Evolutionary conservation across 176 grass and related monocot genomes (phyloP).

Genomic region (Ensete ventricosum): DNA sequence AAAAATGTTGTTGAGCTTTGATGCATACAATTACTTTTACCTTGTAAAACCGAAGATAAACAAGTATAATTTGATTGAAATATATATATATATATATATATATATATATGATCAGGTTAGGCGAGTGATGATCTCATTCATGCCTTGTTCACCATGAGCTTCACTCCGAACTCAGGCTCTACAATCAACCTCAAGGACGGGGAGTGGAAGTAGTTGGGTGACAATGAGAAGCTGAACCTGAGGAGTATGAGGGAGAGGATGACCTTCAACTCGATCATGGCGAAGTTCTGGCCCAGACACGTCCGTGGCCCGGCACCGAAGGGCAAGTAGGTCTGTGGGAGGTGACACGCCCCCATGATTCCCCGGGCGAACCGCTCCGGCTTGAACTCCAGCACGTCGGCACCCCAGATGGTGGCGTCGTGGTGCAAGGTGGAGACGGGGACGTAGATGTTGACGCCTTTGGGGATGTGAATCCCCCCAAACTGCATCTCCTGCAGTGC

Average conservation of each 20-base stretch:
- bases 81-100: no score
- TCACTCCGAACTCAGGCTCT: conserved; percentile 70
- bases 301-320: conserved; percentile 86
- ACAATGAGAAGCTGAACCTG: conserved; percentile 55
- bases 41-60: no score
- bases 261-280: conserved; percentile 85
- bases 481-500: conserved; percentile 58
- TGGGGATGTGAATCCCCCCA: conserved; percentile 54
- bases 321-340: conserved; percentile 62
- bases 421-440: conserved; percentile 82
- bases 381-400: conserved; percentile 65
- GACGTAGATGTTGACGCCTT: conserved; percentile 81
- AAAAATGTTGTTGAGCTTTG: no score
- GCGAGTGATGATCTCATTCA: not conserved
- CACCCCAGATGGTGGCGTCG: conserved; percentile 66
- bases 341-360: conserved; percentile 35
- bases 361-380: conserved; percentile 59
- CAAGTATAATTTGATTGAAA: no score
- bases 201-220: conserved; percentile 49
- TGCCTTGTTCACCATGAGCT: conserved; percentile 45
- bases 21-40: no score
- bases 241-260: conserved; percentile 67
- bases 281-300: conserved; percentile 89
- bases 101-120: no score
- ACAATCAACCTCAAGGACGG: conserved; percentile 73